phyloP scores from a whole-genome alignment of 176 grass and related monocot genomes.

The Poa annua region DNA sequence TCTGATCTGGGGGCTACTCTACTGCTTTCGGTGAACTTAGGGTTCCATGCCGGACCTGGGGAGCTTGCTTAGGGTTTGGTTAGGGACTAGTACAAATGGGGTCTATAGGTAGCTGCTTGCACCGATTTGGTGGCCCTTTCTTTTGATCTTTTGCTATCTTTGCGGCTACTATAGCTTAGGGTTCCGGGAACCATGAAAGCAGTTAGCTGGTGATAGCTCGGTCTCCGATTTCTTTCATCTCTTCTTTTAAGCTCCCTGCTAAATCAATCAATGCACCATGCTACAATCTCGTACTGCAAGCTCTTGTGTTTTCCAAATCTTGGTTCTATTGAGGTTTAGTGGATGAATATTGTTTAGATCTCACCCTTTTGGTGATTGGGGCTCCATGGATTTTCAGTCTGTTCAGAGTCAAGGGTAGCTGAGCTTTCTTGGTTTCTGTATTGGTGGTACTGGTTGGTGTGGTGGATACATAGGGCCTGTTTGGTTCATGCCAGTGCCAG shows the following conservation, averaged over 20 bases:
- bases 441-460: neutral
- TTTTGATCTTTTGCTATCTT: neutral
- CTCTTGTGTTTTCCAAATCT: constrained; percentile 29
- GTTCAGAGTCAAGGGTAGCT: neutral
- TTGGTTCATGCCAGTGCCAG: no score
- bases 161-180: constrained; percentile 33
- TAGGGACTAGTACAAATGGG: neutral
- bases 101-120: neutral
- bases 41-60: constrained; percentile 20
- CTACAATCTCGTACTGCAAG: constrained; percentile 23
- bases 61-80: constrained; percentile 27
- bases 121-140: neutral
- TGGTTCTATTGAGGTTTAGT: constrained; percentile 8
- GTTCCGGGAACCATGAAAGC: constrained; percentile 23
- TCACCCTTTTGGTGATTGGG: neutral
- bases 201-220: constrained; percentile 22
- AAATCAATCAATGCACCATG: neutral
- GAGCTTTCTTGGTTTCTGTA: neutral
- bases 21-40: neutral
- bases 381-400: neutral
- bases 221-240: neutral
- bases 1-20: constrained; percentile 39
- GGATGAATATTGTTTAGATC: constrained; percentile 4
- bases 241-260: constrained; percentile 26
- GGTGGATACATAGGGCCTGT: neutral